phyloP scores from a whole-genome alignment of 2,329 filamentous ascomycete genomes.

The Trichophyton verrucosum region DNA sequence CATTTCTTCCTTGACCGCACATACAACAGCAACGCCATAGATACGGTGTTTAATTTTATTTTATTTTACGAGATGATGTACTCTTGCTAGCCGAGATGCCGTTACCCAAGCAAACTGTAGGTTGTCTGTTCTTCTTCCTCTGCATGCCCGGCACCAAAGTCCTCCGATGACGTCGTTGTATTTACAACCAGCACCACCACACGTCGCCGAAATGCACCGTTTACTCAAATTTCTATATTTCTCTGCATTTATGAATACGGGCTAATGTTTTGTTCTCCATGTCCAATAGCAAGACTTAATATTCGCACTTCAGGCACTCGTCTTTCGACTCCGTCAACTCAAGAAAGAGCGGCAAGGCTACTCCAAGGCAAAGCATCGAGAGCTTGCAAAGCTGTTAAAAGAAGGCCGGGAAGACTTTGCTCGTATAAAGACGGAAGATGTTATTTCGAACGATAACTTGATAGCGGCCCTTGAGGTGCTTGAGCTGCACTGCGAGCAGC shows the following conservation, averaged over 20 bases:
- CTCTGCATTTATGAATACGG: not conserved
- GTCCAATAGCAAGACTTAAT: slow-evolving; percentile 13
- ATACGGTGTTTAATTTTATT: not conserved
- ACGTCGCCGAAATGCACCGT: not conserved
- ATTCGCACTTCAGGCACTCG: slow-evolving; percentile 14
- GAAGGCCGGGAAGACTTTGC: slow-evolving; percentile 16
- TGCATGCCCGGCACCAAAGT: not conserved
- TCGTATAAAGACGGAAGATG: slow-evolving; percentile 17
- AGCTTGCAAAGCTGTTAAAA: slow-evolving; percentile 15
- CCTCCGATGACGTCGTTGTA: not conserved
- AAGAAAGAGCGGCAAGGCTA: slow-evolving; percentile 16
- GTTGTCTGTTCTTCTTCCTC: not conserved
- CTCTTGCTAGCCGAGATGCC: slow-evolving; percentile 10
- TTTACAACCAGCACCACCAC: not conserved
- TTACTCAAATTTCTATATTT: not conserved
- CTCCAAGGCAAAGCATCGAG: slow-evolving; percentile 15
- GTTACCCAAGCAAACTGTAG: slow-evolving; percentile 14
- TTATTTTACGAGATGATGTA: not conserved
- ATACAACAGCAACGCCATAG: not conserved
- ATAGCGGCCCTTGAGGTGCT: slow-evolving; percentile 16
- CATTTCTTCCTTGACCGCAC: not conserved
- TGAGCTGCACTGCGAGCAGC: slow-evolving; percentile 16
- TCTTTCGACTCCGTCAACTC: slow-evolving; percentile 16
- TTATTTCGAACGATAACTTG: slow-evolving; percentile 16
- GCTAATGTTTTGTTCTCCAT: not conserved